Conservation (phyloP, 2,329 filamentous ascomycete genomes). For the Clathrospora elynae region DNA sequence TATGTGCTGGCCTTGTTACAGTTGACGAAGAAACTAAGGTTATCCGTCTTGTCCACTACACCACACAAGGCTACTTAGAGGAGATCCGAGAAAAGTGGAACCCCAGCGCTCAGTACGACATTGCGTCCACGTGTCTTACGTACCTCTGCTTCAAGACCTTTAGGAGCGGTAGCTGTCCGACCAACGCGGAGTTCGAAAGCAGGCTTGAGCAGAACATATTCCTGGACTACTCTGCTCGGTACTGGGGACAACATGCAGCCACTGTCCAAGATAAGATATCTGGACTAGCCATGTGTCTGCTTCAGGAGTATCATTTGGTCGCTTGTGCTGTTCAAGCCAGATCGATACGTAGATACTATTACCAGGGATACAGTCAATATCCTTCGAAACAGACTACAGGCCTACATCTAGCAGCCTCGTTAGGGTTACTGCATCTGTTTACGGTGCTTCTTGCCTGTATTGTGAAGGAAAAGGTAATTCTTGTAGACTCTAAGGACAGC, state of each 20-base stretch:
- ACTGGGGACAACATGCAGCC: conserved; percentile 34
- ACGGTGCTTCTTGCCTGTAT: too few species aligned
- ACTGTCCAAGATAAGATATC: conserved; percentile 13
- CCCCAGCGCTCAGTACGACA: conserved; percentile 29
- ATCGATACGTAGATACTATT: conserved; percentile 8
- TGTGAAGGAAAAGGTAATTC: too few species aligned
- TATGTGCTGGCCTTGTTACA: conserved; percentile 25
- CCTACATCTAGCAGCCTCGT: too few species aligned
- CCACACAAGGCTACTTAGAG: conserved; percentile 34
- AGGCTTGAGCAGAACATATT: conserved; percentile 26
- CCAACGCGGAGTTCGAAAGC: conserved; percentile 19
- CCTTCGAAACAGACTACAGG: too few species aligned
- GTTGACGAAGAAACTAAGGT: conserved; percentile 32
- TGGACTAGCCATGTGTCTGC: conserved; percentile 9
- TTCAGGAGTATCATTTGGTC: conserved; percentile 1
- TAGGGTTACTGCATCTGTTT: too few species aligned
- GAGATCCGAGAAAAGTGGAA: conserved; percentile 24
- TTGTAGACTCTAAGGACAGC: too few species aligned
- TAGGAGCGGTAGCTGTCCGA: conserved; percentile 16
- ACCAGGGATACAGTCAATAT: conserved; percentile 5
- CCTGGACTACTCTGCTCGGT: conserved; percentile 32
- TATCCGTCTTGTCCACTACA: conserved; percentile 36
- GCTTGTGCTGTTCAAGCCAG: conserved; percentile 9
- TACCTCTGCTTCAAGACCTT: conserved; percentile 39
- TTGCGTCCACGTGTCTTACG: conserved; percentile 34